Evolutionary conservation across 2,329 filamentous ascomycete genomes (phyloP), one percentile per base, ranked within the genome.

Genomic region (Diaporthe citri): DNA sequence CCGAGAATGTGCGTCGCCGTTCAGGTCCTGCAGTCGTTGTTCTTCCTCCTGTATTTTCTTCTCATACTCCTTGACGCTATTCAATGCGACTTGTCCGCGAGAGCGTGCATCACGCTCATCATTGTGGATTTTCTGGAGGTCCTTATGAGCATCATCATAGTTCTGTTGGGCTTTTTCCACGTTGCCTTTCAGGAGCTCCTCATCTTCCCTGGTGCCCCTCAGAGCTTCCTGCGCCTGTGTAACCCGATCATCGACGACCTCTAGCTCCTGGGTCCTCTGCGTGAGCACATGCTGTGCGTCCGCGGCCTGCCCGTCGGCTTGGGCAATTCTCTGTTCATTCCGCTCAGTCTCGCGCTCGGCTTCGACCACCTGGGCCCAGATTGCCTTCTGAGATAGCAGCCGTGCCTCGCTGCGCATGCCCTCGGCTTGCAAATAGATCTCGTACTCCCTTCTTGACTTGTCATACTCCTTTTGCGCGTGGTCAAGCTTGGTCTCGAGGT

Each of bases 291-390:
- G 76, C 72, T 84, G 78, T 28, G 79, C 79, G 75, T 87, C 84
- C 31, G 83, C 79, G 70, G 94, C 89, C 15, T 83, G 81, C 28
- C 82, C 81, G 25, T 89, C 83, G 20, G 80, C 80, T 12, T 83
- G 77, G 4, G 79, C 80, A 20, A 89, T 79, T 5, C 80, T 82
- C 20, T 83, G 79, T 55, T 86, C 82, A 5, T 83, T 79, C 10
- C 79, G 74, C 64, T 83, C 81, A 0, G 92, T 80, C 4, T 84
- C 80, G 48, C 83, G 85, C 83, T 98, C 96, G 82, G 94, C 89
- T 73, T 95, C 92, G 66, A 92, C 90, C 1, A 98, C 95, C 80
- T 97, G 94, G 34, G 92, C 90, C 97, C 97, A 99, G n/a, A 93
- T 92, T 77, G 95, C 87, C 84, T 97, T 93, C 25, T 89, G 87